phyloP scores from a whole-genome alignment of 2,329 filamentous ascomycete species.

The Clonostachys chloroleuca region DNA sequence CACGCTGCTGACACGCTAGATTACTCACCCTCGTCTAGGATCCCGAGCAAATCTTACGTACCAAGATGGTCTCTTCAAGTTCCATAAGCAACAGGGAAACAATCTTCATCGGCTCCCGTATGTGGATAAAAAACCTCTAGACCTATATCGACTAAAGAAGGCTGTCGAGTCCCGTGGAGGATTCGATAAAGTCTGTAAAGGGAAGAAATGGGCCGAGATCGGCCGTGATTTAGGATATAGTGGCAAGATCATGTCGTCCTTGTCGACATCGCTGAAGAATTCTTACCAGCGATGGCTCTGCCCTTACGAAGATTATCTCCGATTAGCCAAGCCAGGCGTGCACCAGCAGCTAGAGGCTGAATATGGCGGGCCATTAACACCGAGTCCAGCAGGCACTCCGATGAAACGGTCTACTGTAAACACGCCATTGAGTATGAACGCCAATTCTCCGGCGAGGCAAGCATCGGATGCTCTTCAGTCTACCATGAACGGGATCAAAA shows the following conservation, averaged over 20 bases:
- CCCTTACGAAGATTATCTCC: constrained; percentile 92
- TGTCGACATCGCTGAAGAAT: constrained; percentile 97
- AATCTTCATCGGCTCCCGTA: constrained; percentile 92
- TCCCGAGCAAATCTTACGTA: constrained; percentile 95
- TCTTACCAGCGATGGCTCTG: constrained; percentile 96
- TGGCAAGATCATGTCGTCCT: constrained; percentile 98
- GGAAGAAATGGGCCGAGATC: constrained; percentile 99
- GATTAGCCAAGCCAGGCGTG: constrained; percentile 88
- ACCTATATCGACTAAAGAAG: constrained; percentile 94
- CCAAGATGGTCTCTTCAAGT: constrained; percentile 90
- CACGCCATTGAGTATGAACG: constrained; percentile 52
- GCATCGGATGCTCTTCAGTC: constrained; percentile 49
- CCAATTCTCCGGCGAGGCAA: constrained; percentile 62
- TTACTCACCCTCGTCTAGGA: constrained; percentile 42
- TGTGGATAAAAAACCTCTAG: constrained; percentile 94
- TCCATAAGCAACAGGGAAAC: constrained; percentile 93
- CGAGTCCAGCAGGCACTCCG: constrained; percentile 64
- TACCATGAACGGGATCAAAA: constrained; percentile 37
- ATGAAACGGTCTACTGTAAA: constrained; percentile 61
- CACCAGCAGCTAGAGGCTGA: constrained; percentile 92
- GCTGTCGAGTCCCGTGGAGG: constrained; percentile 92
- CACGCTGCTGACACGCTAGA: no score
- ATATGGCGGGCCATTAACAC: constrained; percentile 87
- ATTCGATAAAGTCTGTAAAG: constrained; percentile 94
- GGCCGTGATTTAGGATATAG: constrained; percentile 95